phyloP scores from a whole-genome alignment of 1,284 basidiomycete genomes.

The Ganoderma lingzhi region DNA sequence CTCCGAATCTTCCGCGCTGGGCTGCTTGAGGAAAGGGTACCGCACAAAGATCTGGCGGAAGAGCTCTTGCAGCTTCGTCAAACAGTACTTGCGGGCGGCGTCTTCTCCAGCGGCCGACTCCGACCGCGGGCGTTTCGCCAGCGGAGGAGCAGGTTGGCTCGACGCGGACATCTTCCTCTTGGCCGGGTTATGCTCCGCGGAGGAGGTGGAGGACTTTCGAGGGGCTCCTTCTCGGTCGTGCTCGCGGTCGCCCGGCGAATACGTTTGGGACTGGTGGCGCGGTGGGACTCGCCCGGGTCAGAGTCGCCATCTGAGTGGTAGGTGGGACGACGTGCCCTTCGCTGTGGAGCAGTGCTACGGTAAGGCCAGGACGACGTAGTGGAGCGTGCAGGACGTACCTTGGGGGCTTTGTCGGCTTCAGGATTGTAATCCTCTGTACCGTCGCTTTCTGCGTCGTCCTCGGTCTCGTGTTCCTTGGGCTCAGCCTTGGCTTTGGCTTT shows the following conservation, averaged over 20 bases:
- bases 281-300: constrained; percentile 39
- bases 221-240: constrained; percentile 24
- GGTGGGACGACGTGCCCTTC: constrained; percentile 37
- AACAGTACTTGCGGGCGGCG: constrained; percentile 77
- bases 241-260: constrained; percentile 30
- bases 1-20: constrained; percentile 28
- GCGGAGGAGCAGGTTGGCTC: constrained; percentile 36
- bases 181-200: constrained; percentile 30
- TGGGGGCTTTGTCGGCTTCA: constrained; percentile 47
- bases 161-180: constrained; percentile 55
- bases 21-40: constrained; percentile 60
- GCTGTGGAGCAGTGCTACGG: constrained; percentile 18
- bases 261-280: constrained; percentile 32
- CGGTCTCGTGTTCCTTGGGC: constrained; percentile 30
- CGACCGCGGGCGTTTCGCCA: constrained; percentile 51
- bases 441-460: constrained; percentile 58
- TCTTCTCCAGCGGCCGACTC: constrained; percentile 60
- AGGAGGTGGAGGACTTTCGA: constrained; percentile 33
- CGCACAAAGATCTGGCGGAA: constrained; percentile 72
- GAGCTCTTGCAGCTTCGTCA: constrained; percentile 74
- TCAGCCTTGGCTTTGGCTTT: constrained; percentile 33
- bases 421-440: constrained; percentile 78
- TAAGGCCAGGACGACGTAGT: neutral
- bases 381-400: constrained; percentile 49
- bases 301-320: constrained; percentile 55